Base-by-base conservation (phyloP, 331 rosid genomes). In the Malus hybrid region DNA sequence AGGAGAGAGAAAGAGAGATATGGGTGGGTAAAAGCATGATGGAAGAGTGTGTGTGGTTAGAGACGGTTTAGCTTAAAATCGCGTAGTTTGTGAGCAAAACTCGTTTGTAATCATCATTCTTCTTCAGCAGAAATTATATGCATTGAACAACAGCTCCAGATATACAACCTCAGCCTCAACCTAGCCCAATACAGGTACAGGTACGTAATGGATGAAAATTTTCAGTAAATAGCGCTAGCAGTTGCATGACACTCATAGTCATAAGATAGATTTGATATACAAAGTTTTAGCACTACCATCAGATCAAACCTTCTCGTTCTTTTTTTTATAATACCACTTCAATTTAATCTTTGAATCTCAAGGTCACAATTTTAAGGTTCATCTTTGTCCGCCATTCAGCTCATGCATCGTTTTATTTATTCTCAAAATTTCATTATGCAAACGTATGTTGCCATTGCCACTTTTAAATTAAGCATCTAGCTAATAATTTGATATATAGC, bases 61-160 rank as follows among this genome's bases (percentile, higher is more conserved):
- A 81, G 81, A 78, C 73, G 79, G 79, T 86, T 86, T 81, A 46
- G 86, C 87, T 81, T 80, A 65, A 82, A 84, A 75, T 81, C 72
- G 82, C 86, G n/a, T 87, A 79, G 84, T 88, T 81, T 91, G 84
- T 84, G 78, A 85, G 71, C 86, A 85, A 88, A 78, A 74, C 75
- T 75, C 66, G 0, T 36, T 68, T 73, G 86, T 66, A 65, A 77
- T 70, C 61, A 74, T 68, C 83, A 66, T 65, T 81, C 68, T 79
- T 52, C 57, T 50, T 50, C 76, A 55, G 52, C 84, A 70, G 46
- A 77, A 76, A 68, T 81, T 83, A 48, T 66, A 39, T 71, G 7
- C 53, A 60, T 52, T 66, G 73, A 55, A 68, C 81, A 74, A 52
- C 73, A 74, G 1, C 20, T 58, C 24, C 61, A 73, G 30, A 72